A percentile compares a stretch with the other conserved stretches of the same genome.
Conservation (phyloP, 2,329 filamentous ascomycete genomes). For the Stemphylium vesicarium region DNA sequence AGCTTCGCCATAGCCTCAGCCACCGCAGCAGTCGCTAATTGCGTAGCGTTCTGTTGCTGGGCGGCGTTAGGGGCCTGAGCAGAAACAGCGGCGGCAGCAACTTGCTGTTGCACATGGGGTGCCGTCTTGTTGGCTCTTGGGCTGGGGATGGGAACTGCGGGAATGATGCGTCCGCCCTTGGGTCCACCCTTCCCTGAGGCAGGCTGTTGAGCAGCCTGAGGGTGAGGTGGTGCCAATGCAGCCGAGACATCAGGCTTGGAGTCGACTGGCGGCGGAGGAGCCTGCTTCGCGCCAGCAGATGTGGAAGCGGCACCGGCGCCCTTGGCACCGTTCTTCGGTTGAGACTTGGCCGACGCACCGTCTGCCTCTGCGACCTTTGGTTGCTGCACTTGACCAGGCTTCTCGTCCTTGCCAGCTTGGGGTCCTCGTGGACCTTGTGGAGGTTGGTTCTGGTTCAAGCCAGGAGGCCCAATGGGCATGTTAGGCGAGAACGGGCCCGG, state of each 20-base stretch:
- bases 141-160: conserved; percentile 69
- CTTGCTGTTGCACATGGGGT: conserved; percentile 45
- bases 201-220: conserved; percentile 41
- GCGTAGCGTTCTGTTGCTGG: conserved; percentile 68
- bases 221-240: conserved; percentile 60
- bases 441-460: conserved; percentile 51
- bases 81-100: conserved; percentile 29
- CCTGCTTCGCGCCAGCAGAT: conserved; percentile 53
- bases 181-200: conserved; percentile 50
- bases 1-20: conserved; percentile 81
- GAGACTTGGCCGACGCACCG: conserved; percentile 54
- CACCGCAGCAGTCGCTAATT: conserved; percentile 77
- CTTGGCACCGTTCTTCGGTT: conserved; percentile 61
- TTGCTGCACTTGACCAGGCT: conserved; percentile 31
- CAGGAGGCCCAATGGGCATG: conserved; percentile 64
- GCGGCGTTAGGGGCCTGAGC: conserved; percentile 35
- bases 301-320: conserved; percentile 31
- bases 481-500: conserved; percentile 69
- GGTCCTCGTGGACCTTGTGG: conserved; percentile 47
- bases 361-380: conserved; percentile 54
- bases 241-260: conserved; percentile 70
- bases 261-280: conserved; percentile 69
- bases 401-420: conserved; percentile 36
- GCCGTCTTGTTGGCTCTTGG: conserved; percentile 42
- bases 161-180: conserved; percentile 63